Conservation (phyloP, 1,284 basidiomycete species). For the Microbotryum intermedium region DNA sequence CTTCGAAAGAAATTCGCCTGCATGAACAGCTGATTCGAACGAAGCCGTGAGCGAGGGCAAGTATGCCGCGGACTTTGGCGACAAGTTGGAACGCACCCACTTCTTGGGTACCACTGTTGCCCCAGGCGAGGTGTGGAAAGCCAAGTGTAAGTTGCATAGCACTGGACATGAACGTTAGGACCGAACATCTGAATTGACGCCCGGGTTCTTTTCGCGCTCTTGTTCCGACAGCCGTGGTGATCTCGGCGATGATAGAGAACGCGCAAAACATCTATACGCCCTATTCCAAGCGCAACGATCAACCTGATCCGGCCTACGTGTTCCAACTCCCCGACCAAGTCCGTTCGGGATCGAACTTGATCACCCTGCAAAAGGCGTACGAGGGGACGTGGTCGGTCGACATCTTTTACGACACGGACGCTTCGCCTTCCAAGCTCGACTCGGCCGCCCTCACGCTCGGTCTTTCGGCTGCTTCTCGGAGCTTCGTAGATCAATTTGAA, state of each 20-base stretch:
- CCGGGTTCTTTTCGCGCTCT: neutral
- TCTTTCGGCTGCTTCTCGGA: slow-evolving; percentile 55
- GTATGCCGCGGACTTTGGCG: slow-evolving; percentile 53
- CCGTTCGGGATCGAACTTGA: slow-evolving; percentile 64
- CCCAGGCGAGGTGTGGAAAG: slow-evolving; percentile 67
- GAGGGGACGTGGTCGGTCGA: slow-evolving; percentile 79
- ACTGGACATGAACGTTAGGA: too few relatives aligned
- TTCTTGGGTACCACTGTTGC: slow-evolving; percentile 58
- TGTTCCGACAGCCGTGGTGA: slow-evolving; percentile 51
- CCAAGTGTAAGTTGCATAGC: slow-evolving; percentile 52
- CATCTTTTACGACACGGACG: slow-evolving; percentile 66
- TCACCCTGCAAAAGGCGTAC: slow-evolving; percentile 71
- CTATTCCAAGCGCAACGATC: slow-evolving; percentile 45
- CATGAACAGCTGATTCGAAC: slow-evolving; percentile 35
- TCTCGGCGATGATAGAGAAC: slow-evolving; percentile 53
- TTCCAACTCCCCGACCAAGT: slow-evolving; percentile 67
- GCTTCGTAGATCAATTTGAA: slow-evolving; percentile 62
- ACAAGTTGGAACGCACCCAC: slow-evolving; percentile 62
- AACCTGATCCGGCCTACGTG: slow-evolving; percentile 68
- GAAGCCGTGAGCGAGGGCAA: slow-evolving; percentile 54
- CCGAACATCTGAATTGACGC: too few relatives aligned
- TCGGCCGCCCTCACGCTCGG: slow-evolving; percentile 50
- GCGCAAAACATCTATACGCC: slow-evolving; percentile 51
- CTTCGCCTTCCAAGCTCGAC: slow-evolving; percentile 54
- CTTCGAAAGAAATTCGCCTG: neutral